Evolutionary conservation across 495 filamentous ascomycete genomes (phyloP), one percentile per base, ranked within the genome.

Genomic region (Arthonia radiata): DNA sequence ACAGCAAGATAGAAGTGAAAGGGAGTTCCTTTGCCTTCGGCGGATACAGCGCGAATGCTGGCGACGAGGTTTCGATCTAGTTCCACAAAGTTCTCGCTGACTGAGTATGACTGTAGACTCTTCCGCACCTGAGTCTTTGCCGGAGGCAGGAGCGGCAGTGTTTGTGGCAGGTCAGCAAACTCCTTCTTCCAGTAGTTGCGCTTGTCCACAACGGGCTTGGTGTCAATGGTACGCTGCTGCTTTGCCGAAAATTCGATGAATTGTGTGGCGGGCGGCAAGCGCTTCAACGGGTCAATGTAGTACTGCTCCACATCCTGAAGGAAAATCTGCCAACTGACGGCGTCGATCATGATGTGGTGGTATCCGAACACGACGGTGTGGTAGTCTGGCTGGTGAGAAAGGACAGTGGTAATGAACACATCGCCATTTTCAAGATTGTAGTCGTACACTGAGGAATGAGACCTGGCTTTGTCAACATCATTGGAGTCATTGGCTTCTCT

Each of bases 1-100:
- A 0, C 39, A 0, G 53, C 42, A 1, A 59, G 38, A 26, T 54
- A 46, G 40, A 59, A 51, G 21, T 59, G 54, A 35, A 57, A 61
- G 0, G 50, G 31, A 1, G 45, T 55, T 4, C 35, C 32, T 3
- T 43, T 32, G n/a, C 35, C 29, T 8, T 22, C n/a, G n/a, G n/a
- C n/a, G n/a, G n/a, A n/a, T n/a, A n/a, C n/a, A n/a, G n/a, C n/a
- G n/a, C n/a, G n/a, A n/a, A n/a, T n/a, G n/a, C n/a, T n/a, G n/a
- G n/a, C n/a, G n/a, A n/a, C n/a, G n/a, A n/a, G n/a, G n/a, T n/a
- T n/a, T n/a, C n/a, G n/a, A n/a, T n/a, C n/a, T n/a, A n/a, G n/a
- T n/a, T n/a, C n/a, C n/a, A n/a, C n/a, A n/a, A n/a, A n/a, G n/a
- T n/a, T n/a, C n/a, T n/a, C n/a, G n/a, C n/a, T n/a, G n/a, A n/a